These are phyloP conservation scores for Fagopyrum tataricum DNA, from an alignment of 148 eudicot genomes.

Conservation along the genomic window DNA sequence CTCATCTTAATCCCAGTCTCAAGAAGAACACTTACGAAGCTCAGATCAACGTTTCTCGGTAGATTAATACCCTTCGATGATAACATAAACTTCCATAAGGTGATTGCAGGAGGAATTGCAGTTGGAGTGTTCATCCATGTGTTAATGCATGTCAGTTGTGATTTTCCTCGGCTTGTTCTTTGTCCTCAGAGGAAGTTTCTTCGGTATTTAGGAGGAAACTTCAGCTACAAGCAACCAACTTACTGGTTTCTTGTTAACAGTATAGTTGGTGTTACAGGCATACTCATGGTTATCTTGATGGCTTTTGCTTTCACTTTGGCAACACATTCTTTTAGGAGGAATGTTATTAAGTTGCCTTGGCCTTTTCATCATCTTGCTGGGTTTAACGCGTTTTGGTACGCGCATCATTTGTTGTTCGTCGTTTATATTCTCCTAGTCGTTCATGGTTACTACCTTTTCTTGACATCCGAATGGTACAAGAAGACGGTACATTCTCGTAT, in stretches of 20 bases:
- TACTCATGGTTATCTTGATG: conserved; percentile 66
- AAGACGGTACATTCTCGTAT: conserved; percentile 48
- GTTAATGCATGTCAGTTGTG: conserved; percentile 46
- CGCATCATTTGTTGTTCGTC: conserved; percentile 70
- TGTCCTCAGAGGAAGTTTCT: conserved; percentile 38
- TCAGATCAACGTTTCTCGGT: conserved; percentile 68
- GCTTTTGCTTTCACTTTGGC: conserved; percentile 66
- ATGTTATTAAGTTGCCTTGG: conserved; percentile 69
- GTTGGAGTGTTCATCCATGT: conserved; percentile 56
- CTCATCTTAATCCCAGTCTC: conserved; percentile 84
- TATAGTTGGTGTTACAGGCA: conserved; percentile 58
- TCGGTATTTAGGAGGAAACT: conserved; percentile 38
- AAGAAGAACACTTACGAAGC: conserved; percentile 72
- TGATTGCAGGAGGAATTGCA: conserved; percentile 53
- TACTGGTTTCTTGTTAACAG: conserved; percentile 40
- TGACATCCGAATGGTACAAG: conserved; percentile 60
- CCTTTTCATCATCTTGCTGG: conserved; percentile 73
- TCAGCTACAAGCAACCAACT: conserved; percentile 51
- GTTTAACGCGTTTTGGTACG: conserved; percentile 90
- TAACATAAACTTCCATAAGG: conserved; percentile 90
- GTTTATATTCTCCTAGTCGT: conserved; percentile 57
- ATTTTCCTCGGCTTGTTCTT: conserved; percentile 40
- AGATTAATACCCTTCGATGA: conserved; percentile 70
- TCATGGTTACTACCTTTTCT: conserved; percentile 70
- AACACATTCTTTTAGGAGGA: conserved; percentile 76